Evolutionary conservation across 2,329 filamentous ascomycete species (phyloP), one percentile per base, ranked within the genome.

Genomic region (Fusarium nurragi): DNA sequence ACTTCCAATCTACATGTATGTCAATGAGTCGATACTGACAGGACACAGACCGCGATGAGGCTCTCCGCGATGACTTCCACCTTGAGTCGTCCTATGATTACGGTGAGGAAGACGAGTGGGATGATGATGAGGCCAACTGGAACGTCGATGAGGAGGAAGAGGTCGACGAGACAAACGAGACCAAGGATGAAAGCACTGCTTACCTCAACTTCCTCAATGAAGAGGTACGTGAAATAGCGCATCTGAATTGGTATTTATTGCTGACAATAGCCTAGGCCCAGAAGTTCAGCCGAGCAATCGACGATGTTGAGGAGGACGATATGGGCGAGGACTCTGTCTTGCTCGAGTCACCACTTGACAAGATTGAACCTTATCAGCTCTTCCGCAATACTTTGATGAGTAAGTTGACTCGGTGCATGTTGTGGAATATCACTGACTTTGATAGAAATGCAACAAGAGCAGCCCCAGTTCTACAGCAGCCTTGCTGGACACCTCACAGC

Each of bases 131-230:
- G 53, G 88, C 87, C 47, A 87, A 91, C 75, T 97, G 93, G 93
- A 87, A 89, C 57, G 88, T 84, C 39, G 91, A 93, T 66, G 86
- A 90, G 34, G 89, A 90, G 57, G 85, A 87, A 64, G 87, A 88
- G 23, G 86, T 87, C 25, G 91, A 92, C 64, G 86, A 86, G 51
- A 73, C 79, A 14, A 77, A 76, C 4, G 90, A 97, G 62, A 84
- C 88, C 71, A 91, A 93, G 73, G 94, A 97, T 71, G 94, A 98
- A 79, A 95, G 92, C 76, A 90, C 91, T 22, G 93, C 94, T 7
- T 99, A 99, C 76, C 86, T 99, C 43, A 94, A 98, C 69, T 99
- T 99, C 81, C 80, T 99, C 25, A 96, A 94, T 71, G 91, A 96
- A 76, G 94, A 98, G 83, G 90, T 89, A 75, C 76, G 83, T 73